Percentiles rank a stretch among this genome's conserved stretches.
phyloP scores from a whole-genome alignment of 805 yeast species.

The Zygosaccharomyces gambellarensis region DNA sequence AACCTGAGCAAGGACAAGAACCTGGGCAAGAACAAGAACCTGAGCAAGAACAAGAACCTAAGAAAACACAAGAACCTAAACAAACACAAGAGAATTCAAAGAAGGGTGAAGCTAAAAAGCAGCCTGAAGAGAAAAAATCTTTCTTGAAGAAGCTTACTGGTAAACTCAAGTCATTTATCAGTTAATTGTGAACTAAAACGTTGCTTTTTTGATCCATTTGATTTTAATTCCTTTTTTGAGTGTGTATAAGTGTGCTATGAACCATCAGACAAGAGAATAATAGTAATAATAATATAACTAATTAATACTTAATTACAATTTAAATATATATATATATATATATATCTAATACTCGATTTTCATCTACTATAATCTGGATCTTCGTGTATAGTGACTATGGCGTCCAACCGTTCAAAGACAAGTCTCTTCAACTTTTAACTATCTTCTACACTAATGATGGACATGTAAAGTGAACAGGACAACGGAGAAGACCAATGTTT shows the following conservation, averaged over 20 bases:
- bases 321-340: no score
- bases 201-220: background rate
- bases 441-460: background rate
- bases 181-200: background rate
- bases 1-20: background rate
- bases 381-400: no score
- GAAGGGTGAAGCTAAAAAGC: constrained; percentile 6
- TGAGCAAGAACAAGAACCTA: background rate
- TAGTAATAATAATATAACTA: no score
- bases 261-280: background rate
- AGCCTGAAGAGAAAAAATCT: constrained; percentile 9
- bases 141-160: constrained; percentile 15
- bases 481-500: constrained; percentile 1
- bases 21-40: background rate
- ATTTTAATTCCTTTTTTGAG: background rate
- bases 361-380: no score
- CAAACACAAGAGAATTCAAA: background rate
- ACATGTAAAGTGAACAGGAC: background rate
- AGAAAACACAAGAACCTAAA: background rate
- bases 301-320: no score
- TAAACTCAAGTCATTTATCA: constrained; percentile 12
- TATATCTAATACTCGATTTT: no score
- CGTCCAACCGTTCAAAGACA: no score
- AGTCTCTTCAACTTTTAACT: background rate
- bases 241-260: background rate